phyloP scores from a whole-genome alignment of 345 rosid species.

The Hibiscus tridactylites region DNA sequence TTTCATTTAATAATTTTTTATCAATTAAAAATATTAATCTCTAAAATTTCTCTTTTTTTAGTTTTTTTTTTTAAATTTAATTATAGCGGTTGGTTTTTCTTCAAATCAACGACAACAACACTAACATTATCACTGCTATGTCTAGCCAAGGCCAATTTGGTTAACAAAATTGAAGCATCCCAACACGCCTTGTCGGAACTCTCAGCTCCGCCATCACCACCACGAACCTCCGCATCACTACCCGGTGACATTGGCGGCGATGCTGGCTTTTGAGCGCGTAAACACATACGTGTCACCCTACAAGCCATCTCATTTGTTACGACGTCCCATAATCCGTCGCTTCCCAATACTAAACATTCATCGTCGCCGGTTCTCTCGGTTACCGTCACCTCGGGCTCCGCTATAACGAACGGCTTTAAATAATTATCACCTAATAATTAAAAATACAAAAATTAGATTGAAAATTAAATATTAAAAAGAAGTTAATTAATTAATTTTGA shows the following conservation, averaged over 20 bases:
- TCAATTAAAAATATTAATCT: background rate
- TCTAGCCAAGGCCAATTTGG: conserved; percentile 78
- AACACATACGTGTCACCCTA: conserved; percentile 49
- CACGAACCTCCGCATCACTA: conserved; percentile 12
- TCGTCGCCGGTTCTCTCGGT: conserved; percentile 43
- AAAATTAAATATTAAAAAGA: background rate
- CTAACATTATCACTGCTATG: conserved; percentile 75
- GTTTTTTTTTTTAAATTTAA: background rate
- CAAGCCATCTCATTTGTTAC: conserved; percentile 59
- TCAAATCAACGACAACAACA: conserved; percentile 75
- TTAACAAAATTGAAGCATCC: conserved; percentile 71
- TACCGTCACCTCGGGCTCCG: conserved; percentile 60
- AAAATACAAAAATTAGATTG: background rate
- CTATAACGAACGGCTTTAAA: conserved; percentile 54
- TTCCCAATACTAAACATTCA: conserved; percentile 57
- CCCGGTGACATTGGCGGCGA: conserved; percentile 19
- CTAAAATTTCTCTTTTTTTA: background rate
- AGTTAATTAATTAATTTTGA: background rate
- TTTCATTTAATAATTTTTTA: background rate
- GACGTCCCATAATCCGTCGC: conserved; percentile 80
- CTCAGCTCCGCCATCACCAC: conserved; percentile 7
- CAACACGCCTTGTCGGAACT: conserved; percentile 57
- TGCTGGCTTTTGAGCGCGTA: conserved; percentile 26
- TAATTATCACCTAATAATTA: conserved; percentile 39
- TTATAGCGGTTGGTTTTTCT: conserved; percentile 19